Evolutionary conservation across 1,284 basidiomycete species (phyloP).

Genomic region (Cutaneotrichosporon cavernicola): DNA sequence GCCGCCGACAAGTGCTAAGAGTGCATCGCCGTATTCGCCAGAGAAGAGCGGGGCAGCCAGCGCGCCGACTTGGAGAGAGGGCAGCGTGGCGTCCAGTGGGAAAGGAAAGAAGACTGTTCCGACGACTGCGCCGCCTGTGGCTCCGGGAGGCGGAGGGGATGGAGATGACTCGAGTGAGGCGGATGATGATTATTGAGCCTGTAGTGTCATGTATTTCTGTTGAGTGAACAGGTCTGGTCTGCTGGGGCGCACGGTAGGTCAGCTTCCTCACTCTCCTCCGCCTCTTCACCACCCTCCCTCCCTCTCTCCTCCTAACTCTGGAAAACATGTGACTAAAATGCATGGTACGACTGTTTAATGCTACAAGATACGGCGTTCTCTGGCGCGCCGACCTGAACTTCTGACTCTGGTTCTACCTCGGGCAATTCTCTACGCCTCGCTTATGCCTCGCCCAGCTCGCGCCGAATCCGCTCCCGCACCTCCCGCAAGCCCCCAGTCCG

Average conservation of each 20-base stretch:
- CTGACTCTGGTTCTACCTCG: background rate
- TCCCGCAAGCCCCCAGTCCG: constrained; percentile 42
- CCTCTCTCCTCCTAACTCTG: too few relatives aligned
- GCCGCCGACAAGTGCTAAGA: constrained; percentile 19
- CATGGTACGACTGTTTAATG: constrained; percentile 1
- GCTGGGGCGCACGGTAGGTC: too few relatives aligned
- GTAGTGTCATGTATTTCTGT: background rate
- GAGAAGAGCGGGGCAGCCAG: constrained; percentile 12
- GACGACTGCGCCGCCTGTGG: background rate
- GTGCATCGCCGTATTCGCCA: constrained; percentile 7
- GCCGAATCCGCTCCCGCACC: constrained; percentile 49
- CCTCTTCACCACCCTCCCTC: too few relatives aligned
- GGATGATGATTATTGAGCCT: constrained; percentile 23
- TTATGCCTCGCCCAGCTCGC: constrained; percentile 41
- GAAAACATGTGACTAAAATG: background rate
- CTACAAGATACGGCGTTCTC: background rate
- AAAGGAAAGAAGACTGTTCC: constrained; percentile 6
- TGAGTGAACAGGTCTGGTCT: background rate
- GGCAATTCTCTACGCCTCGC: too few relatives aligned
- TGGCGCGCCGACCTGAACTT: background rate
- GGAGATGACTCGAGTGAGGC: constrained; percentile 24
- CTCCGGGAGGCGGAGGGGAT: background rate
- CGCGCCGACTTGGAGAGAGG: constrained; percentile 8
- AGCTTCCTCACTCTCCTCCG: too few relatives aligned
- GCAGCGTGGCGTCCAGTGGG: background rate